Evolutionary conservation across 768 basidiomycete species (phyloP), one percentile per base, ranked within the genome.

Genomic region (Daedalea quercina): DNA sequence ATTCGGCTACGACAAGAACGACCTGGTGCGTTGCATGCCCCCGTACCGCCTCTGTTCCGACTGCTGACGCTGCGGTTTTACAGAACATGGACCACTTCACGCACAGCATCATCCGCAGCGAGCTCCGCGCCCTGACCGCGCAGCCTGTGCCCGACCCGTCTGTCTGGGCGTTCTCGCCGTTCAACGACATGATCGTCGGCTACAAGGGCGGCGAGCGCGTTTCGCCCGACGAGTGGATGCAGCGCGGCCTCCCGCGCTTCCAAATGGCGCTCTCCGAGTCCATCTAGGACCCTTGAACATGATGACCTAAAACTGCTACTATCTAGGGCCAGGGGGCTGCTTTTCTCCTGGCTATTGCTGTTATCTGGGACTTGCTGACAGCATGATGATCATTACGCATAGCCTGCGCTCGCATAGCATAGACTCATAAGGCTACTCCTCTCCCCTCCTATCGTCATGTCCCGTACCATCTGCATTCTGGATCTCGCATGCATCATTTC

Each of bases 81-180:
- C 59, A 78, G 78, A 82, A 84, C 65, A 72, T 85, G 59, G 84
- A 87, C 60, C 80, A 86, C 64, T 86, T 85, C 66, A 86, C 84
- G 24, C 72, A 78, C 49, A 80, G 78, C 60, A 82, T 86, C 63
- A 85, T 86, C 58, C 77, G 82, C 78, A 78, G 78, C 57, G 84
- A 86, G 63, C 71, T 87, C 42, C 74, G 70, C 25, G 84, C 82
- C 3, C 74, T 86, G 54, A 82, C 84, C 12, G 78, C 81, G 23
- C 72, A 76, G 19, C 73, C 80, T 3, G 70, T 79, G 20, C 84
- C 84, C n/a, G 74, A 82, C 59, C 78, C 79, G 43, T 65, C 70
- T 31, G 66, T 69, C 34, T 85, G 85, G 85, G 80, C 75, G 20
- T 87, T 85, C 63, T 72, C 74, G 20, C 65, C 73, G 26, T 76